phyloP scores from a whole-genome alignment of 1,139 yeast genomes.

The Geotrichum bryndzae region DNA sequence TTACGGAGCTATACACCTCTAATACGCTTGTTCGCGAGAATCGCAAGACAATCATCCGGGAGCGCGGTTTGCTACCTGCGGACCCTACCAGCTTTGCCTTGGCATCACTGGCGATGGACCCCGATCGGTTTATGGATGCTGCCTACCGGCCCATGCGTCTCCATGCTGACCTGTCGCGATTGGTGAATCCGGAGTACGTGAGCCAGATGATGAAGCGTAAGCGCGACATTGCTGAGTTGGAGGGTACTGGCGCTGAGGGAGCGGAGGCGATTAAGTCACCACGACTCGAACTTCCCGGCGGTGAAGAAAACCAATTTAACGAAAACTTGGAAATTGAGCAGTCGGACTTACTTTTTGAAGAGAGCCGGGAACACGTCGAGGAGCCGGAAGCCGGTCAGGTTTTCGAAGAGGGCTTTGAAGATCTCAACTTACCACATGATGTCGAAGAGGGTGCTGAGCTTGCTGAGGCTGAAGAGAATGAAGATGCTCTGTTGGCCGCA shows the following conservation, averaged over 20 bases:
- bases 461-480: background rate
- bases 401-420: conserved; percentile 1
- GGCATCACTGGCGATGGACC: conserved; percentile 15
- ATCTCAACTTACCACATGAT: background rate
- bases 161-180: conserved; percentile 19
- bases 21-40: conserved; percentile 12
- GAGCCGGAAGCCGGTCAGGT: conserved; percentile 1
- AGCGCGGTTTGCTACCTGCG: conserved; percentile 19
- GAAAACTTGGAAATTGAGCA: conserved; percentile 10
- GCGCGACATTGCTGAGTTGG: conserved; percentile 24
- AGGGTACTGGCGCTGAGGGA: conserved; percentile 23
- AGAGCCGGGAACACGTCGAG: background rate
- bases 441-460: background rate
- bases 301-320: background rate
- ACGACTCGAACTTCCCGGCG: conserved; percentile 2
- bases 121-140: conserved; percentile 14
- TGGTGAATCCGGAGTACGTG: conserved; percentile 26
- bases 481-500: conserved; percentile 22
- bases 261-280: conserved; percentile 19
- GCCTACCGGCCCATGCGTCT: conserved; percentile 18
- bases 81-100: conserved; percentile 20
- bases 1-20: conserved; percentile 15
- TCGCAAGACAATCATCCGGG: conserved; percentile 17
- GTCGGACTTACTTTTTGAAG: conserved; percentile 12
- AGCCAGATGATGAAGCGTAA: conserved; percentile 27